Conservation (phyloP, 2,329 filamentous ascomycete species). For the Fusarium secorum region DNA sequence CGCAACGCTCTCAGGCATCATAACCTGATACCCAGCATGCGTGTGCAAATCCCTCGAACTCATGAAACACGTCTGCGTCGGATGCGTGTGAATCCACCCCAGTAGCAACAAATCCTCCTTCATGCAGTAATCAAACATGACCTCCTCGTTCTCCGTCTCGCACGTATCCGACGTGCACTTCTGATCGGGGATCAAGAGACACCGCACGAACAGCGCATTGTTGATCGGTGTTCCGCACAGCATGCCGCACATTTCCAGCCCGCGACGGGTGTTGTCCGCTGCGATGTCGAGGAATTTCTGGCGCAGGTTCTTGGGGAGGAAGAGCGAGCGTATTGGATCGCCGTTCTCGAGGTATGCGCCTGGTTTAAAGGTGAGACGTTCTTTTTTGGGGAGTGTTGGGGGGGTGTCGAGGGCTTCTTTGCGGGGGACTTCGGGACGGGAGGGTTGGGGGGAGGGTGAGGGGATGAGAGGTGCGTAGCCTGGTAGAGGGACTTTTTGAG, state of each 20-base stretch:
- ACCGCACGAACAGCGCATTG: slow-evolving; percentile 90
- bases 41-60: slow-evolving; percentile 93
- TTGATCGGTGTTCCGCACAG: slow-evolving; percentile 90
- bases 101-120: slow-evolving; percentile 83
- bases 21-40: slow-evolving; percentile 91
- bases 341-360: slow-evolving; percentile 91
- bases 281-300: slow-evolving; percentile 78
- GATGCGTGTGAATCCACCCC: slow-evolving; percentile 98
- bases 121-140: slow-evolving; percentile 89
- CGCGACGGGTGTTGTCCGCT: slow-evolving; percentile 76
- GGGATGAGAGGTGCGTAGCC: slow-evolving; percentile 37
- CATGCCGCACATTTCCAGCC: slow-evolving; percentile 95
- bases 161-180: slow-evolving; percentile 91
- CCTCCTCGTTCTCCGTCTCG: slow-evolving; percentile 87
- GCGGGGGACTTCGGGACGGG: slow-evolving; percentile 41
- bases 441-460: slow-evolving; percentile 20
- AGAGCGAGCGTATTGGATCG: slow-evolving; percentile 83
- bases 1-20: slow-evolving; percentile 95
- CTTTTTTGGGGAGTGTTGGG: slow-evolving; percentile 53
- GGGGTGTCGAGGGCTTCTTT: slow-evolving; percentile 39
- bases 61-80: slow-evolving; percentile 97
- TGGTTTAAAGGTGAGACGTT: slow-evolving; percentile 73
- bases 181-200: slow-evolving; percentile 90
- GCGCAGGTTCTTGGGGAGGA: slow-evolving; percentile 81
- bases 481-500: slow-evolving; percentile 42